phyloP scores from a whole-genome alignment of 2,329 filamentous ascomycete species.

The Ophiocordyceps robertsii region DNA sequence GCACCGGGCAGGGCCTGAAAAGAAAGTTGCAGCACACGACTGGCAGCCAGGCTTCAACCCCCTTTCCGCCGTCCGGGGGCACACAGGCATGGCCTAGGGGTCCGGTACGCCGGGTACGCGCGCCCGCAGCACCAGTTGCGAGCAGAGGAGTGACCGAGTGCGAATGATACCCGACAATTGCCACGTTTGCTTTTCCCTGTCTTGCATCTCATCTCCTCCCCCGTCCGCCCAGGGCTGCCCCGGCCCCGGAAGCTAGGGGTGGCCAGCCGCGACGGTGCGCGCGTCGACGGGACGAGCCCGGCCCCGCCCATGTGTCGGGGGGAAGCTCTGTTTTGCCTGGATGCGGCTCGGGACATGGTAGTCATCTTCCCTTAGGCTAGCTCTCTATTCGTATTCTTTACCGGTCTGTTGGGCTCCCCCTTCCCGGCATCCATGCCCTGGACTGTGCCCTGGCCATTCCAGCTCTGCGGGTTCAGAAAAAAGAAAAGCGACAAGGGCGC shows the following conservation, averaged over 20 bases:
- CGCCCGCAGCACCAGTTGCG: neutral
- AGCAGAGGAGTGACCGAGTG: neutral
- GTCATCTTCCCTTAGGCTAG: no score
- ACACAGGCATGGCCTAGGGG: neutral
- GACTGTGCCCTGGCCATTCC: no score
- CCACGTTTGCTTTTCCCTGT: slow-evolving; percentile 1
- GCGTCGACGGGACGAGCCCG: neutral
- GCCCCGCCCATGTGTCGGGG: no score
- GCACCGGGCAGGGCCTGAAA: no score
- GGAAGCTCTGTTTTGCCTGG: no score
- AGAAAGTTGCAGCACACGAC: neutral
- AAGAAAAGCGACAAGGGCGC: neutral
- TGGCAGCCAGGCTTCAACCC: neutral
- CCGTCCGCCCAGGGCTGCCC: neutral
- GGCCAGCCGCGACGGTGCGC: neutral
- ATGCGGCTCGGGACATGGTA: no score
- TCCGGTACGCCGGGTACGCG: neutral
- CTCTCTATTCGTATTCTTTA: no score
- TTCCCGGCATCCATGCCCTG: no score
- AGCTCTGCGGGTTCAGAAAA: neutral
- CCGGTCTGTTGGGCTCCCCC: no score
- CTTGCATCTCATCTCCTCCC: neutral
- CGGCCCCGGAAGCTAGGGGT: slow-evolving; percentile 1
- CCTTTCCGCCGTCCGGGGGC: neutral
- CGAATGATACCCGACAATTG: neutral